Base-by-base conservation (phyloP, 1,139 yeast species). In the Yamadazyma taylorii region DNA sequence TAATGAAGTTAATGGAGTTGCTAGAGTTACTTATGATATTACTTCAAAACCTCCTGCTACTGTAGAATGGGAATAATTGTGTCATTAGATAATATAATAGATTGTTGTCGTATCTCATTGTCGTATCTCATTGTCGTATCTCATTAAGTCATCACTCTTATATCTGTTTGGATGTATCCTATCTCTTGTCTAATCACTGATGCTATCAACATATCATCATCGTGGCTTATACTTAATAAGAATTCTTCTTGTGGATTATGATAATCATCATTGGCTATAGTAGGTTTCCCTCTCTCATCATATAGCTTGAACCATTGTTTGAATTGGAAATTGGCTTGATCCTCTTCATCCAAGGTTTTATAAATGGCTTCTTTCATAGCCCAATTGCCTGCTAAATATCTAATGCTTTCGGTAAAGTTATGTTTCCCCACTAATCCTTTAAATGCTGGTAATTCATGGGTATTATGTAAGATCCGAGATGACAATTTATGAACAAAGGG, bases 31-130 rank as follows among this genome's bases (percentile, higher is more conserved):
- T 40, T 94, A 92, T 66, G 99, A 92, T 66, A 90, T 94, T 63
- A 92, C 98, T 47, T 89, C 97, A 46, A 92, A 92, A 73, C 98
- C 98, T 43, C 98, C 98, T 48, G 98, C 98, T 45, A 94, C 98
- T 45, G 98, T 92, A 53, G 98, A 92, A 69, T 92, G 97, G 97
- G 98, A 92, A 74, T 92, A 84, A 58, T 47, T 30, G 25, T 11
- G 23, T 28, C 11, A 24, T 22, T 19, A 24, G 22, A 28, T 24
- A 21, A 16, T 25, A 12, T 25, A 26, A 19, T 37, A 37, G 25
- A 37, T 27, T 30, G 26, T 21, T 21, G 5, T 12, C 16, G 17
- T 17, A n/a, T n/a, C n/a, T n/a, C n/a, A n/a, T n/a, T n/a, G n/a
- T n/a, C n/a, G n/a, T n/a, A n/a, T n/a, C n/a, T n/a, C n/a, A n/a